A percentile compares a stretch with the other conserved stretches of the same genome.
Conservation (phyloP, 129 eudicot genomes). For the Apium graveolens region DNA sequence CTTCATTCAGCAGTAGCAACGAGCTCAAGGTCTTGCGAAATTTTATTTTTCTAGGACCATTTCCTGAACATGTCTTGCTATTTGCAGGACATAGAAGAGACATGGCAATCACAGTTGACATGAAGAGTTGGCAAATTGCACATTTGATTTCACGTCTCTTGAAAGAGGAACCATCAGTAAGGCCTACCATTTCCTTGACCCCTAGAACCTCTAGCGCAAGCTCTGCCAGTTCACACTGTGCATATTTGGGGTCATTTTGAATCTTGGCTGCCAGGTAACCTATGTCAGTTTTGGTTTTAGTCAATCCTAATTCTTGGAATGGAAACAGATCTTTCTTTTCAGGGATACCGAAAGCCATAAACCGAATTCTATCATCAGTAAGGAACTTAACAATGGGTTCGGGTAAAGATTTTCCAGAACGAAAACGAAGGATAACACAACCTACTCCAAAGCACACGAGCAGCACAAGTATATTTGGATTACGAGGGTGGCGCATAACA, state of each 20-base stretch:
- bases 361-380: conserved; percentile 30
- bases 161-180: conserved; percentile 32
- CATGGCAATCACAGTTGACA: conserved; percentile 36
- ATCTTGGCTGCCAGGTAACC: conserved; percentile 34
- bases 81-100: conserved; percentile 16
- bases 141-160: conserved; percentile 38
- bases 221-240: conserved; percentile 23
- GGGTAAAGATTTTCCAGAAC: conserved; percentile 28
- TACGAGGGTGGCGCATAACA: conserved; percentile 48
- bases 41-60: conserved; percentile 11
- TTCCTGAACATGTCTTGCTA: conserved; percentile 12
- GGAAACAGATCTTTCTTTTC: conserved; percentile 42
- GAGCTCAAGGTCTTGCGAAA: conserved; percentile 25
- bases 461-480: conserved; percentile 23
- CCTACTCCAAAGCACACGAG: conserved; percentile 44
- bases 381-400: conserved; percentile 28
- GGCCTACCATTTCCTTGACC: conserved; percentile 35
- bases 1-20: conserved; percentile 24
- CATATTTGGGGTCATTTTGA: conserved; percentile 27
- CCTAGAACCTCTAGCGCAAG: conserved; percentile 42
- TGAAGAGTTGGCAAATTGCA: conserved; percentile 42
- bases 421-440: conserved; percentile 35
- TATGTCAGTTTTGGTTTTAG: conserved; percentile 25
- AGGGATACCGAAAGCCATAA: conserved; percentile 41
- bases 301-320: conserved; percentile 34